Evolutionary conservation across 1,284 basidiomycete genomes (phyloP).

Genomic region (Pseudozyma hubeiensis): DNA sequence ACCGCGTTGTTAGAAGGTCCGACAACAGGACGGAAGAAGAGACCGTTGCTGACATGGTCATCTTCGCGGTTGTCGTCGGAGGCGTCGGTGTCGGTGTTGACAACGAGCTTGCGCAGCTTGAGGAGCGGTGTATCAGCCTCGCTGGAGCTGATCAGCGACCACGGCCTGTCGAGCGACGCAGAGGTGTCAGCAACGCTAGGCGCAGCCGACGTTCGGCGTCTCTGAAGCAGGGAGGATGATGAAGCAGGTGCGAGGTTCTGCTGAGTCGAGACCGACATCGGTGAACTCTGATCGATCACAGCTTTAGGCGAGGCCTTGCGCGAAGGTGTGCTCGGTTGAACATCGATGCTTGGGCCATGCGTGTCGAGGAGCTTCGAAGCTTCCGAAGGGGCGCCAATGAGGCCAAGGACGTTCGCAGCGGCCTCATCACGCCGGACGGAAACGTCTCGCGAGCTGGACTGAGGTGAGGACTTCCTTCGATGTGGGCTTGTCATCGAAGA

Average conservation of each 20-base stretch:
- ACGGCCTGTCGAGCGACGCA: slow-evolving; percentile 37
- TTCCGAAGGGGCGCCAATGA: slow-evolving; percentile 7
- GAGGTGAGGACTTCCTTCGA: too few species aligned
- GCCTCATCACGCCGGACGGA: too few species aligned
- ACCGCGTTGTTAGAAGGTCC: background rate
- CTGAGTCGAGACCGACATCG: background rate
- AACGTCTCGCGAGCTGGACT: too few species aligned
- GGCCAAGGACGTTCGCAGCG: slow-evolving; percentile 11
- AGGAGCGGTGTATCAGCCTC: slow-evolving; percentile 49
- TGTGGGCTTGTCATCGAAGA: background rate
- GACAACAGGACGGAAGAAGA: slow-evolving; percentile 42
- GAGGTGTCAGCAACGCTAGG: slow-evolving; percentile 33
- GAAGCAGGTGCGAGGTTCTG: slow-evolving; percentile 12
- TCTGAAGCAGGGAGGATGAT: slow-evolving; percentile 2
- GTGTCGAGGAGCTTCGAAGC: background rate
- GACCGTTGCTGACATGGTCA: slow-evolving; percentile 12
- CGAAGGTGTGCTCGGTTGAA: slow-evolving; percentile 25
- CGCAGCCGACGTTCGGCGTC: slow-evolving; percentile 14
- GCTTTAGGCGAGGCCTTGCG: slow-evolving; percentile 2
- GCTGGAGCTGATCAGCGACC: slow-evolving; percentile 47
- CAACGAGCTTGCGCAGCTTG: slow-evolving; percentile 44
- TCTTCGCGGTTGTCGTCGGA: slow-evolving; percentile 31
- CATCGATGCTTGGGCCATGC: slow-evolving; percentile 23
- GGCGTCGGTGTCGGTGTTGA: slow-evolving; percentile 38
- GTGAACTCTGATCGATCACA: background rate